Base-by-base conservation (phyloP, 345 rosid species). In the Carallia brachiata region DNA sequence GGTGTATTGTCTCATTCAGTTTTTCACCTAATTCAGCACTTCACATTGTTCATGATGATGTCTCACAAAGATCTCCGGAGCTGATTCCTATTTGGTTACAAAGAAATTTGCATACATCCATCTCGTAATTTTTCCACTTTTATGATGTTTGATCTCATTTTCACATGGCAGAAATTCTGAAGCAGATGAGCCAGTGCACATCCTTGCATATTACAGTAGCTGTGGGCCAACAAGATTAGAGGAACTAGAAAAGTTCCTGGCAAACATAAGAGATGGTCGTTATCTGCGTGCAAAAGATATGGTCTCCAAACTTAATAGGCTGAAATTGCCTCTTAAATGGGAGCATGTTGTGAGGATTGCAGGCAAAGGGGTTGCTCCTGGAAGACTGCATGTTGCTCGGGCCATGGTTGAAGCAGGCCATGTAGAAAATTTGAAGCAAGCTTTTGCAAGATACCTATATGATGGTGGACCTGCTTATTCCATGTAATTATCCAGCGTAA, bases 391-490 rank as follows among this genome's bases (percentile, higher is more conserved):
- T 36, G 90, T 92, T 47, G 99, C 99, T 36, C 89, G 98, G 63
- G 99, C 98, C 3, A 82, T 95, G 88, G 92, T 90, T 67, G 97
- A 92, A 84, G 99, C 87, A 36, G 99, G 98, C 71, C 69, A 89
- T 44, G 97, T 92, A 36, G 99, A 89, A 75, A 89, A 86, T 78
- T 75, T 89, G 54, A 89, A 84, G 79, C 97, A 92, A 77, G 99
- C 98, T 66, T 95, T 95, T 69, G 55, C 93, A 44, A 85, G 84
- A 76, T 95, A 90, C 75, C 85, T 95, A 65, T 79, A 83, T 68
- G 97, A 95, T 62, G 99, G 88, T 37, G 99, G 99, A 68, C 99
- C 97, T 72, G 98, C 99, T 61, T 95, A 95, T 76, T 82, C 87
- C 66, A 84, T 79, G 99, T 95, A 87, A 70, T 56, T 57, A 54